phyloP scores from a whole-genome alignment of 1,284 basidiomycete species.

The Mycosarcoma mackinlayi region DNA sequence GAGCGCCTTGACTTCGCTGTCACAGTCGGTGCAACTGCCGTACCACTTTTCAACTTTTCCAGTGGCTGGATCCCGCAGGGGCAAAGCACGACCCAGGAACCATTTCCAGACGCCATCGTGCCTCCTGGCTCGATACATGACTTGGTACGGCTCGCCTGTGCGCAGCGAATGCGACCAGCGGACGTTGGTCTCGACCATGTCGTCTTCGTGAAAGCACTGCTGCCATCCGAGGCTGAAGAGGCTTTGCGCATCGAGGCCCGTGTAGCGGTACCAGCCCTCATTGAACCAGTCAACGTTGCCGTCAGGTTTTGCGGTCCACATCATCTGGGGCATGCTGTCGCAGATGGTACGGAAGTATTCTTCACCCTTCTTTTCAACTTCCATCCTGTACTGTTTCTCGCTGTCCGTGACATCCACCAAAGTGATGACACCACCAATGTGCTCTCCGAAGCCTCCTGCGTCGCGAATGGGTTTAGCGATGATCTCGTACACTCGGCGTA shows the following conservation, averaged over 20 bases:
- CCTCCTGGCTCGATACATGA: constrained; percentile 65
- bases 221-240: constrained; percentile 67
- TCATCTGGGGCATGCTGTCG: constrained; percentile 65
- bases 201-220: constrained; percentile 66
- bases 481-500: constrained; percentile 45
- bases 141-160: constrained; percentile 67
- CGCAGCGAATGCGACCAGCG: constrained; percentile 67
- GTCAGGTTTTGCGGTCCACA: constrained; percentile 66
- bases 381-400: constrained; percentile 19
- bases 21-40: constrained; percentile 66
- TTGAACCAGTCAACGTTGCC: constrained; percentile 65
- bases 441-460: constrained; percentile 55
- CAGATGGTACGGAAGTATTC: constrained; percentile 61
- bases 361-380: constrained; percentile 54
- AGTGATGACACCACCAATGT: constrained; percentile 60
- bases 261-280: constrained; percentile 66
- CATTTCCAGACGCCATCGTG: constrained; percentile 65
- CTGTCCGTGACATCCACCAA: constrained; percentile 54
- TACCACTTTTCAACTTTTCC: constrained; percentile 67
- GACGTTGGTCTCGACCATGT: constrained; percentile 61
- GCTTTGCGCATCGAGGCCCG: constrained; percentile 58
- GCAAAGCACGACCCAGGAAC: constrained; percentile 65
- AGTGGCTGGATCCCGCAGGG: constrained; percentile 52
- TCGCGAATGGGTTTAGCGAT: constrained; percentile 58
- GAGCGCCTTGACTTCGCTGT: constrained; percentile 62